These are phyloP conservation scores for Trypanosomatidae sp. DNA, from an alignment of 208 protist genomes.

Conservation along the genomic window DNA sequence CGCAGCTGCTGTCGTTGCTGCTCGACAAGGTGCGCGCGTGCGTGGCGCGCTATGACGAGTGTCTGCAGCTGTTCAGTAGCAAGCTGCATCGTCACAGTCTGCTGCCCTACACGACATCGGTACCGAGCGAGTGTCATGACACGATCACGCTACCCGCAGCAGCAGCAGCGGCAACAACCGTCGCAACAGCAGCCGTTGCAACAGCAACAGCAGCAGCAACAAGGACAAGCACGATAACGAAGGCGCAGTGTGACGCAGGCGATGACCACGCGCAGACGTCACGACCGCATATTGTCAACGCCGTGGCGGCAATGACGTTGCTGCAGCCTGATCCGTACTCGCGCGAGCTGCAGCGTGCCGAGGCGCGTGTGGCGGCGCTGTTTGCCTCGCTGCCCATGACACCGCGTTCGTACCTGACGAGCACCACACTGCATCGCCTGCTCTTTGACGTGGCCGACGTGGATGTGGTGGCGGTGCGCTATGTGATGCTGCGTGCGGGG, in stretches of 20 bases:
- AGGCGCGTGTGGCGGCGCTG: slow-evolving; percentile 22
- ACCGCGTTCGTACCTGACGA: slow-evolving; percentile 31
- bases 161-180: not conserved
- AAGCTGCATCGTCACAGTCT: not conserved
- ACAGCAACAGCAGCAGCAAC: no score
- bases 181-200: no score
- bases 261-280: not conserved
- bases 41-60: slow-evolving; percentile 8
- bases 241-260: no score
- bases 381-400: slow-evolving; percentile 32
- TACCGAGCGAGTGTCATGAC: not conserved
- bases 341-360: slow-evolving; percentile 18
- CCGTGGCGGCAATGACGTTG: slow-evolving; percentile 9
- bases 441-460: slow-evolving; percentile 18
- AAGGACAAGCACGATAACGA: no score
- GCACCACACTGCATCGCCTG: slow-evolving; percentile 36
- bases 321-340: slow-evolving; percentile 26
- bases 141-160: slow-evolving; percentile 1
- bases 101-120: not conserved
- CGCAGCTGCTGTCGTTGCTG: no score
- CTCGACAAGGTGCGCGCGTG: slow-evolving; percentile 26
- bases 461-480: slow-evolving; percentile 21
- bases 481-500: slow-evolving; percentile 27
- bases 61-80: slow-evolving; percentile 4
- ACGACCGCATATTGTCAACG: no score